These are phyloP conservation scores for Pyrus hybrid DNA, from an alignment of 331 rosid genomes.

Conservation along the genomic window DNA sequence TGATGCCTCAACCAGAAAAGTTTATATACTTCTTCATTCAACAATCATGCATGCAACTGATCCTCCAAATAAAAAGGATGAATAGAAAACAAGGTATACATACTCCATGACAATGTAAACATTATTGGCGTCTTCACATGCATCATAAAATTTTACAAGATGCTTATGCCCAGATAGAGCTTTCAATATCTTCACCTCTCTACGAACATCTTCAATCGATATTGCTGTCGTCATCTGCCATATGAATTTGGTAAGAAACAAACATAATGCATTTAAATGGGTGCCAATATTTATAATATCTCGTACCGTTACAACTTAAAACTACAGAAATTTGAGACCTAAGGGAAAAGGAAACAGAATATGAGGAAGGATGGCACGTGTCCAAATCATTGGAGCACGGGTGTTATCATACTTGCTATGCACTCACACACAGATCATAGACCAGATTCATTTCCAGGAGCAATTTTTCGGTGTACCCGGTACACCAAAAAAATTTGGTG, in stretches of 20 bases:
- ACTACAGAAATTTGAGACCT: not conserved
- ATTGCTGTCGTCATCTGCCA: slow-evolving; percentile 90
- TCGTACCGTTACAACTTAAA: not conserved
- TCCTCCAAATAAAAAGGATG: slow-evolving; percentile 2
- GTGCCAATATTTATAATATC: too few relatives aligned
- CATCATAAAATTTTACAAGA: slow-evolving; percentile 77
- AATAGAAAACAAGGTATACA: slow-evolving; percentile 31
- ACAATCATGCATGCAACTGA: not conserved
- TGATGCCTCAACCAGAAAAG: not conserved
- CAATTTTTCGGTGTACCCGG: too few relatives aligned
- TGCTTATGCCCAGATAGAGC: slow-evolving; percentile 83
- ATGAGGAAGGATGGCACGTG: not conserved
- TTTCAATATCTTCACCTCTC: slow-evolving; percentile 92
- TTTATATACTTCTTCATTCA: not conserved
- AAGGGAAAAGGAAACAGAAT: not conserved
- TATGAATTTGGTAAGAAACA: slow-evolving; percentile 23
- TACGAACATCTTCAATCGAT: slow-evolving; percentile 91
- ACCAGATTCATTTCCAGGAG: not conserved
- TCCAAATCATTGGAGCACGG: not conserved
- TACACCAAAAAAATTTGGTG: too few relatives aligned
- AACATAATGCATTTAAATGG: not conserved
- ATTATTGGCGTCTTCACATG: slow-evolving; percentile 91
- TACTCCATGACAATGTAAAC: slow-evolving; percentile 99
- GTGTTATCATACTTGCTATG: not conserved
- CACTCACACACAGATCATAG: not conserved